Evolutionary conservation across 2,329 filamentous ascomycete genomes (phyloP).

Genomic region (Sporothrix luriei): DNA sequence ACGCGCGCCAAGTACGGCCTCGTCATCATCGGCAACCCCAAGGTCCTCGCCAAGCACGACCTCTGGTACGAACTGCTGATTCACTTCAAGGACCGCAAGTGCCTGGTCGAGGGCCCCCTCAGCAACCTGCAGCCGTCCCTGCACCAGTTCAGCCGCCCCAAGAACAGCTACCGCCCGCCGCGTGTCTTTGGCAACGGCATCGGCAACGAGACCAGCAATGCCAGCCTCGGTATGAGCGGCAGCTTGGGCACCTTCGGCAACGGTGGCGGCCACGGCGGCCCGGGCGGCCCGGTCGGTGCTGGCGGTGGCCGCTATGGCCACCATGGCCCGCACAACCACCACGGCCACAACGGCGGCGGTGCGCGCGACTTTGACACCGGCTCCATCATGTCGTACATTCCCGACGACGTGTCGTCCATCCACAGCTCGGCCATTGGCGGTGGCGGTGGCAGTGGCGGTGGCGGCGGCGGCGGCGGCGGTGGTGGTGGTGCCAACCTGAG

Average conservation of each 20-base stretch:
- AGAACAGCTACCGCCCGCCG: conserved; percentile 89
- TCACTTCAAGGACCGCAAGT: conserved; percentile 96
- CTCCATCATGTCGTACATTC: conserved; percentile 92
- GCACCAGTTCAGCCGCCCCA: conserved; percentile 91
- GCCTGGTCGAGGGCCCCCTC: conserved; percentile 90
- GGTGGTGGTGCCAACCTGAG: conserved; percentile 68
- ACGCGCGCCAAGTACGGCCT: conserved; percentile 96
- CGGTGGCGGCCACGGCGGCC: conserved; percentile 32
- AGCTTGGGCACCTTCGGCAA: conserved; percentile 37
- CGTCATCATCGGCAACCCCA: conserved; percentile 95
- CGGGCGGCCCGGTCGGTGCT: conserved; percentile 11
- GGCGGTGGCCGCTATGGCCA: conserved; percentile 12
- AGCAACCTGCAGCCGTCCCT: conserved; percentile 95
- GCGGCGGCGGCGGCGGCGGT: conserved; percentile 67
- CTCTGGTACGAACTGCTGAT: conserved; percentile 93
- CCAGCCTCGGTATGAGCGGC: conserved; percentile 38
- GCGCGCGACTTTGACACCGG: conserved; percentile 70
- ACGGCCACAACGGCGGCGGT: conserved; percentile 37
- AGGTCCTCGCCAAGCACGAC: conserved; percentile 95
- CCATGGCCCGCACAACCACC: conserved; percentile 36
- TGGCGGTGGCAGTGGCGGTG: conserved; percentile 69
- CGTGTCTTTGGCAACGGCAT: conserved; percentile 66
- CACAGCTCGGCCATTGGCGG: conserved; percentile 90
- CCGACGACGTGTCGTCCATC: conserved; percentile 94
- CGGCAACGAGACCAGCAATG: conserved; percentile 36